A percentile compares a stretch with the other conserved stretches of the same genome.
Conservation (phyloP, 2,329 filamentous ascomycete genomes). For the Pseudogymnoascus sp. region DNA sequence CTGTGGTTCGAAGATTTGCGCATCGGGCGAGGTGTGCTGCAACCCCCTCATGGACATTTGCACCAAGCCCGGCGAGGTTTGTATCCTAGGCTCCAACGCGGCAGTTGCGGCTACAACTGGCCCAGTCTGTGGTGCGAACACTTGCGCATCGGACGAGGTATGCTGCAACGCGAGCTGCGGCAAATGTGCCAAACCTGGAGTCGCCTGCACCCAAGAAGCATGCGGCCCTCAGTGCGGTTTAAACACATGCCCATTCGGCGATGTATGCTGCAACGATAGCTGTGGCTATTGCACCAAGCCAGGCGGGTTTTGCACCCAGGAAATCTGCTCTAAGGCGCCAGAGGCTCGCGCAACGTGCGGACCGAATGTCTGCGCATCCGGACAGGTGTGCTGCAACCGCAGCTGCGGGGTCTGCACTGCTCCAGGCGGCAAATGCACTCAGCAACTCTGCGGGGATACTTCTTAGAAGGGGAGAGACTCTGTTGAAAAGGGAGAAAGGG, state of each 20-base stretch:
- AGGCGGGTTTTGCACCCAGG: background rate
- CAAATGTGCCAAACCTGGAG: constrained; percentile 14
- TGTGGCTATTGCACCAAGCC: background rate
- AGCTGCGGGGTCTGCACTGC: background rate
- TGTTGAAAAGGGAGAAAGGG: background rate
- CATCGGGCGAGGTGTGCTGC: background rate
- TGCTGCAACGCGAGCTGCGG: constrained; percentile 20
- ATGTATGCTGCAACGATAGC: background rate
- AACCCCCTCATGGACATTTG: constrained; percentile 1
- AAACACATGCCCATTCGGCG: background rate
- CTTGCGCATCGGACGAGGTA: constrained; percentile 13
- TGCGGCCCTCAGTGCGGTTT: constrained; percentile 10
- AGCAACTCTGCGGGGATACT: background rate
- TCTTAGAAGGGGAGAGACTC: background rate
- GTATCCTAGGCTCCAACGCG: background rate
- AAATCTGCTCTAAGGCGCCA: background rate
- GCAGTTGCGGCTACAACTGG: background rate
- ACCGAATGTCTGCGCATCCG: background rate
- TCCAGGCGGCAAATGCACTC: background rate
- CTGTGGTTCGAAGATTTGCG: background rate
- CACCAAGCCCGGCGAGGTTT: background rate
- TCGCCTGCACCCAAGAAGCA: constrained; percentile 13
- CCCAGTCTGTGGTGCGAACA: constrained; percentile 3
- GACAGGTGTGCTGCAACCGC: background rate
- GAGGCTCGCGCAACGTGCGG: background rate